Base-by-base conservation (phyloP, 805 yeast genomes). In the Zygotorulaspora danielsina region DNA sequence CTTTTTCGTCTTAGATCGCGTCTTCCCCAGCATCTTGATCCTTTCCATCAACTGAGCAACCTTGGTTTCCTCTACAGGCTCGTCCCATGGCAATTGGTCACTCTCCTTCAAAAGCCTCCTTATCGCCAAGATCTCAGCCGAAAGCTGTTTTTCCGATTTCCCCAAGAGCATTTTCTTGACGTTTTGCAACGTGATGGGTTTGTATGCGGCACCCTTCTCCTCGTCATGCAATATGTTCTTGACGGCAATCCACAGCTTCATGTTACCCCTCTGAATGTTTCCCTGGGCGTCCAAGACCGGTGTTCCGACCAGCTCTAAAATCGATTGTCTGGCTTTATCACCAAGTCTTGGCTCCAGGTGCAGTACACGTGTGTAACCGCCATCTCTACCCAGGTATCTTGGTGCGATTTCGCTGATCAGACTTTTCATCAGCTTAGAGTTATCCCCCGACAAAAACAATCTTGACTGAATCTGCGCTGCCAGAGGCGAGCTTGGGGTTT, bases 281-380 rank as follows among this genome's bases (percentile, higher is more conserved):
- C 51, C 54, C 19, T 37, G 43, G 3, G 45, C 19, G 20, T 49
- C 58, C 6, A 50, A 21, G 6, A 57, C 56, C 3, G 69, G 63
- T 3, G 81, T 78, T 51, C 84, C 96, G 1, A 90, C 94, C 34
- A 93, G 69, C 63, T 93, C 98, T 38, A 93, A 57, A 6, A 89
- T 79, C 0, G 93, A 80, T 71, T 85, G 93, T 21, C 89, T 89
- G 0, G 97, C 95, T 45, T 79, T 83, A 60, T 93, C 98, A 40
- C 93, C 89, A 33, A 81, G 63, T 49, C 97, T 73, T 12, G 89
- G 87, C 62, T 93, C 97, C 45, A 93, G 68, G 51, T 76, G 80
- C 46, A 88, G 66, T 38, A 90, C 76, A 50, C 97, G 76, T 2
- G 97, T 87, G 66, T 81, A 90, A 1, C 97, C 97, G 45, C 87